Evolutionary conservation across 2,329 filamentous ascomycete genomes (phyloP).

Genomic region (Xylaria sp.): DNA sequence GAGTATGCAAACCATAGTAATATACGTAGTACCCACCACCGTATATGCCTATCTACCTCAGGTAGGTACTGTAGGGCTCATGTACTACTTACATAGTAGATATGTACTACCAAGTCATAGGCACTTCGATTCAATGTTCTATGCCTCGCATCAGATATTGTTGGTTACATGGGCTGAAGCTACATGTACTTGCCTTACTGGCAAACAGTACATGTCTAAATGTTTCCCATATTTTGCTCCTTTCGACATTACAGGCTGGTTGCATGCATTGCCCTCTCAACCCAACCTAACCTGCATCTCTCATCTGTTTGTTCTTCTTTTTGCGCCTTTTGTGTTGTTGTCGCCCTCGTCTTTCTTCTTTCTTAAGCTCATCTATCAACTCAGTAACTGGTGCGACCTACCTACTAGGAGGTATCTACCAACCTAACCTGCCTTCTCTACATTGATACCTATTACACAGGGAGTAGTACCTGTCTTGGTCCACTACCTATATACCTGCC

Average conservation of each 20-base stretch:
- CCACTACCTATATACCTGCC: background rate
- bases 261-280: conserved; percentile 8
- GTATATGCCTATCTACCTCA: too few species aligned
- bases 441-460: background rate
- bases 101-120: too few species aligned
- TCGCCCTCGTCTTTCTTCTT: background rate
- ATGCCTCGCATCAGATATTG: too few species aligned
- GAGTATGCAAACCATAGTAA: too few species aligned
- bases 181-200: background rate
- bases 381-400: too few species aligned
- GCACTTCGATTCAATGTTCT: too few species aligned
- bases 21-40: too few species aligned
- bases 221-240: background rate
- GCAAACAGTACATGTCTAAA: background rate
- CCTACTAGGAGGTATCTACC: background rate
- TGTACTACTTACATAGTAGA: background rate
- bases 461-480: background rate
- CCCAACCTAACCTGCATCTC: background rate
- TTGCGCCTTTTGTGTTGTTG: background rate
- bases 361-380: background rate
- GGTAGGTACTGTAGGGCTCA: background rate
- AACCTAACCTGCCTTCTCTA: background rate
- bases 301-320: background rate
- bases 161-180: background rate
- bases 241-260: background rate